phyloP scores from a whole-genome alignment of 495 filamentous ascomycete species.

The Pseudevernia furfuracea region DNA sequence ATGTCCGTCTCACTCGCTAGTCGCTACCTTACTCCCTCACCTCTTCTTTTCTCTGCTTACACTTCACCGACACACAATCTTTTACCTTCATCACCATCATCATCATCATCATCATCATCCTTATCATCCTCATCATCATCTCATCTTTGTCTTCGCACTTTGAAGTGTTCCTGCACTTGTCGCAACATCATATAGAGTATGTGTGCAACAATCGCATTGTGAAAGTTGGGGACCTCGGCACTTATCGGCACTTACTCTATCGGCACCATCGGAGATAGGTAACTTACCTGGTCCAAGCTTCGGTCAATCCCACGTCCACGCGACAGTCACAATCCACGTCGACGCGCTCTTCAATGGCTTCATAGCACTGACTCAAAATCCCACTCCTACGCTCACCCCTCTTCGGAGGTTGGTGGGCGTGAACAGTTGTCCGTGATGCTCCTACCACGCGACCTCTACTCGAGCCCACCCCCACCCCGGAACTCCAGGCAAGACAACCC shows the following conservation, averaged over 20 bases:
- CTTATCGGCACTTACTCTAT: too few relatives aligned
- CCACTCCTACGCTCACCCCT: conserved; percentile 43
- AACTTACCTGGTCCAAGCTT: conserved; percentile 14
- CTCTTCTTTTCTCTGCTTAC: not conserved
- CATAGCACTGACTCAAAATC: not conserved
- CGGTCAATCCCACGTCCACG: conserved; percentile 12
- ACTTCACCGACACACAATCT: not conserved
- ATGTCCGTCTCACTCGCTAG: too few relatives aligned
- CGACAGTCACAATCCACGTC: not conserved
- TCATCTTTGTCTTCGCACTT: not conserved
- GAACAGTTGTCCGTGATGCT: conserved; percentile 29
- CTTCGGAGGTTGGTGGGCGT: conserved; percentile 55
- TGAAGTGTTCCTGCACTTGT: not conserved
- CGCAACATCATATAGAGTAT: not conserved
- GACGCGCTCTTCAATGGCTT: not conserved
- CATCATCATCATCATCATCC: not conserved
- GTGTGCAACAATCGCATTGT: conserved; percentile 8
- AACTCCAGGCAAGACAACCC: conserved; percentile 54
- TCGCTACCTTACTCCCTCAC: not conserved
- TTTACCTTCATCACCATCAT: not conserved
- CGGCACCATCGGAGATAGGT: too few relatives aligned
- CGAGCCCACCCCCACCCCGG: conserved; percentile 51
- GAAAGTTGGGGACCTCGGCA: not conserved
- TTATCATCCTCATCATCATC: not conserved
- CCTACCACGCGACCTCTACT: conserved; percentile 38